Percentiles rank a stretch among this genome's conserved stretches.
Evolutionary conservation across 768 basidiomycete genomes (phyloP).

Genomic region (Pisolithus microcarpus): DNA sequence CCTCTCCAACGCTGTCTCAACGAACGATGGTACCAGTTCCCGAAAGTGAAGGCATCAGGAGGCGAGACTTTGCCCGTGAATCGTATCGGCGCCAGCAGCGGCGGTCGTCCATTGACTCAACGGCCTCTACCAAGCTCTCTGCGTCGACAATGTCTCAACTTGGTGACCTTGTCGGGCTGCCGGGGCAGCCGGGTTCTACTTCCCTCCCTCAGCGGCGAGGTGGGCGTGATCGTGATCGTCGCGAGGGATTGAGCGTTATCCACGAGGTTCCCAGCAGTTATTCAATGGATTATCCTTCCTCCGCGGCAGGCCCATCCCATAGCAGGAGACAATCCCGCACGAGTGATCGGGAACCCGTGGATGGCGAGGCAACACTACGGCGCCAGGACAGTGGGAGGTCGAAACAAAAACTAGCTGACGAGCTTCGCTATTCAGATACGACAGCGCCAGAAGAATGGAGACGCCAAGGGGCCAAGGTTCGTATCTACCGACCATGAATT

Average conservation of each 20-base stretch:
- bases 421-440: constrained; percentile 30
- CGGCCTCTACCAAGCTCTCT: constrained; percentile 24
- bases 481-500: neutral
- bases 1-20: constrained; percentile 25
- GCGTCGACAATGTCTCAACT: constrained; percentile 28
- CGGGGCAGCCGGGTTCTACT: constrained; percentile 17
- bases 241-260: constrained; percentile 24
- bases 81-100: constrained; percentile 15
- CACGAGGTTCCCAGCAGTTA: constrained; percentile 25
- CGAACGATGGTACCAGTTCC: constrained; percentile 11
- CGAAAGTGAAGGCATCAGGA: constrained; percentile 12
- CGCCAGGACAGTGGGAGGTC: constrained; percentile 10
- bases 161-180: constrained; percentile 23
- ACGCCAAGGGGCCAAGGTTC: constrained; percentile 7
- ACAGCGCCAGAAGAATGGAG: constrained; percentile 27
- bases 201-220: constrained; percentile 11
- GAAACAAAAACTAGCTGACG: constrained; percentile 28
- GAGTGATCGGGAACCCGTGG: neutral
- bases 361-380: constrained; percentile 11
- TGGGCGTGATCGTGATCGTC: constrained; percentile 3
- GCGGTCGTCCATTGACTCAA: constrained; percentile 23
- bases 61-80: constrained; percentile 20
- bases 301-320: constrained; percentile 15
- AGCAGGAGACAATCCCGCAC: constrained; percentile 7
- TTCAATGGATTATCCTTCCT: constrained; percentile 20